Evolutionary conservation across 2,329 filamentous ascomycete genomes (phyloP), one percentile per base, ranked within the genome.

Genomic region (Colletotrichum higginsianum): DNA sequence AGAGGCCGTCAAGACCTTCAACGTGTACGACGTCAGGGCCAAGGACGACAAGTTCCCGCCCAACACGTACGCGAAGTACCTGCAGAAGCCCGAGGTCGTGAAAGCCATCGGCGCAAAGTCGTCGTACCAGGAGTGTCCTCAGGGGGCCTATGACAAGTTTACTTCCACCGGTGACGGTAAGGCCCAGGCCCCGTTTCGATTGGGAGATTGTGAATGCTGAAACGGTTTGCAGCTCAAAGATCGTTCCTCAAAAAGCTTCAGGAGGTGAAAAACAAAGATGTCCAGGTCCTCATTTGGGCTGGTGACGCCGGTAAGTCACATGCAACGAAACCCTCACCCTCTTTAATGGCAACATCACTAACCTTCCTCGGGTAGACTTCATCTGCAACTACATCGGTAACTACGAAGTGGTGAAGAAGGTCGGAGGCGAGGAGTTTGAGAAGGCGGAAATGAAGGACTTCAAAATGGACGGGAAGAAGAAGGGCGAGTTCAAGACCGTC

Each of bases 321-420:
- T 1, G 18, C 30, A 23, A 42, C 16, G 13, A 7, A 15, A 12
- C 12, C 26, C n/a, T 8, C n/a, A 9, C 30, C 16, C 18, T n/a
- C 8, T 18, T 26, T 15, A 12, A 38, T 7, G 9, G 16, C 26
- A 30, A 30, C 26, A 30, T 30, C 38, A 13, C 46, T 70, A 9
- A 71, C 15, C 5, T 7, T 18, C 7, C 2, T 16, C 5, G 26
- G 2, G 12, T 12, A 79, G 88, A 90, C 74, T 89, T 84, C 79
- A 87, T 89, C 64, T 90, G 87, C 75, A 90, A 90, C 78, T 89
- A 87, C 85, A 79, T 86, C 40, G 88, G 88, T n/a, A 84, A 82
- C 42, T 80, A 67, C 8, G 57, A 66, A 1, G 68, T 60, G 2
- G 57, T 40, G 0, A 42, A 40, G 2, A 44, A 65, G 1, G 15